phyloP scores from a whole-genome alignment of 1,284 basidiomycete species.

The Schizophyllum commune region DNA sequence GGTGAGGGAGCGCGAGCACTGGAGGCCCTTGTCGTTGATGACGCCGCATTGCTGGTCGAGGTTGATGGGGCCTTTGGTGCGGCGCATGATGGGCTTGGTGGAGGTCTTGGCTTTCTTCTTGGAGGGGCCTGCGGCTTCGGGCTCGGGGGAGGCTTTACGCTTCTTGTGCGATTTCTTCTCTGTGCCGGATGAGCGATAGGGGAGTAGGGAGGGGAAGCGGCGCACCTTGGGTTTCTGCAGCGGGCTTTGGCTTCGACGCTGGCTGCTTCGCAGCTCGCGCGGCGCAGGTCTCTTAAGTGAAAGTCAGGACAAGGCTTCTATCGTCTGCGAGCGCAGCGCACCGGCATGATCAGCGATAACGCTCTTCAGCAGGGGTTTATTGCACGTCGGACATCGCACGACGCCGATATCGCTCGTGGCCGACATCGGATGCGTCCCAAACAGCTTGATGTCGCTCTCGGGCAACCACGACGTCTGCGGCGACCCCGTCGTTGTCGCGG shows the following conservation, averaged over 20 bases:
- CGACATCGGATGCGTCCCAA: conserved; percentile 67
- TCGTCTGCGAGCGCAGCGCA: conserved; percentile 25
- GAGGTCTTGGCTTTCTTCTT: conserved; percentile 72
- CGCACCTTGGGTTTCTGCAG: conserved; percentile 29
- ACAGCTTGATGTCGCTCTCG: conserved; percentile 81
- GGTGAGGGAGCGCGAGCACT: conserved; percentile 93
- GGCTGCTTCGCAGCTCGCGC: conserved; percentile 50
- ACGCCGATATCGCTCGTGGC: conserved; percentile 60
- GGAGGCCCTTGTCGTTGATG: conserved; percentile 91
- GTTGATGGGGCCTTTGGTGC: conserved; percentile 81
- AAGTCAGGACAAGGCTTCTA: neutral
- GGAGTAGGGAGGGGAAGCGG: conserved; percentile 1
- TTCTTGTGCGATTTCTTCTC: conserved; percentile 49
- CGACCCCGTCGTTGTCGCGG: conserved; percentile 35
- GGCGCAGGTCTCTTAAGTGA: conserved; percentile 48
- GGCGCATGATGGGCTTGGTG: conserved; percentile 65
- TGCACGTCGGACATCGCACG: conserved; percentile 72
- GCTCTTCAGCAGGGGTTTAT: conserved; percentile 68
- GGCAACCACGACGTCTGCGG: conserved; percentile 80
- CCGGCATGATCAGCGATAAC: conserved; percentile 71
- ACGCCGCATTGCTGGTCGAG: conserved; percentile 95
- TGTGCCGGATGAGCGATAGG: conserved; percentile 16
- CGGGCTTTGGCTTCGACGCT: conserved; percentile 39
- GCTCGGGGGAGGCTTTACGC: conserved; percentile 62
- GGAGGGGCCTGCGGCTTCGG: conserved; percentile 51